Evolutionary conservation across 2,329 filamentous ascomycete species (phyloP), one percentile per base, ranked within the genome.

Genomic region (Aspergillus sp.): DNA sequence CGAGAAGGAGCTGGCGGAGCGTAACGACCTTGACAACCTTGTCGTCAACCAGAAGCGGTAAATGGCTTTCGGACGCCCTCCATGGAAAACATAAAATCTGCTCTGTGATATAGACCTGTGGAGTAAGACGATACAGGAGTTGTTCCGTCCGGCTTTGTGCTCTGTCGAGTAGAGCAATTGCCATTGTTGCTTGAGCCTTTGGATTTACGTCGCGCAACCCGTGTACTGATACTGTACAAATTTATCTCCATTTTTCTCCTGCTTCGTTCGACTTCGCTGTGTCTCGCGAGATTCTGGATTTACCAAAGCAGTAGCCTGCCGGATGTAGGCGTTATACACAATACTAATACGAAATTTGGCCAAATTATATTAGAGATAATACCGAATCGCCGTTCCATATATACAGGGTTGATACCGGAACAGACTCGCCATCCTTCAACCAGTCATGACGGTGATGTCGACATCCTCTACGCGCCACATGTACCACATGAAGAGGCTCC

Each of bases 401-500:
- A 45, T 23, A 28, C 25, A 13, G 43, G 48, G n/a, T 45, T 45
- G 19, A 15, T 15, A 41, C 13, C 34, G 4, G 11, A 41, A 41
- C 11, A 13, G 11, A 41, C 34, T 41, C 34, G 11, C 15, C 13
- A 15, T 41, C 31, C 31, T n/a, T 45, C 52, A 66, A 11, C 46
- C 41, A 59, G 67, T 70, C 66, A 87, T 71, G 48, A 84, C 83
- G 28, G 79, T 79, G 23, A 93, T 79, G 76, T 96, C 90, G 4
- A 92, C 92, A 72, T 92, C 87, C 73, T 90, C 90, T 11, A 94
- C 88, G 62, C 90, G 83, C 93, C 94, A 97, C 91, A 97, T 96
- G 75, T 96, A 96, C 93, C 93, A 97, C 93, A 97, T 97, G 72
- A 97, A 97, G 48, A 97, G 75, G 70, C 90, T 95, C 72, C 93